Percentiles rank a stretch among this genome's conserved stretches.
Evolutionary conservation across 192 early-diverging fungal species (phyloP).

Genomic region (Coemansia sp.): DNA sequence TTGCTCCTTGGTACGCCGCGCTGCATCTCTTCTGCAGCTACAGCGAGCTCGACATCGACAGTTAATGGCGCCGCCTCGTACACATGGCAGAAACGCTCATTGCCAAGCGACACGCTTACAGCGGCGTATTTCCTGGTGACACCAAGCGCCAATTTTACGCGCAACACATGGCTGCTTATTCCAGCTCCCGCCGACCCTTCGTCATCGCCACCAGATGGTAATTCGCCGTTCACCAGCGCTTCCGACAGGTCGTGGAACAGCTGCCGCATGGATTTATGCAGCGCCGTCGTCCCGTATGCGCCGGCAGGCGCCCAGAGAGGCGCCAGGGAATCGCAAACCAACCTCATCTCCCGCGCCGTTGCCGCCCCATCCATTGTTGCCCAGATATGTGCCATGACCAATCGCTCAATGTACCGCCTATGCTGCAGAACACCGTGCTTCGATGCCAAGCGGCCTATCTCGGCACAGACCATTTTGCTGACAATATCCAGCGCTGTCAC

Average conservation of each 20-base stretch:
- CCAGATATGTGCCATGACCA: constrained; percentile 21
- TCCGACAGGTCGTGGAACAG: constrained; percentile 10
- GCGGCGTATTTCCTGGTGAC: constrained; percentile 9
- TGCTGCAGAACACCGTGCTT: constrained; percentile 12
- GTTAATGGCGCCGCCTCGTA: constrained; percentile 20
- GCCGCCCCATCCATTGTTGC: constrained; percentile 13
- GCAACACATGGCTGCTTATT: neutral
- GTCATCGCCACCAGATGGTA: neutral
- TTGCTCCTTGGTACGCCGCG: neutral
- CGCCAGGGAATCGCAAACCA: constrained; percentile 13
- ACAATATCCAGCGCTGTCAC: constrained; percentile 9
- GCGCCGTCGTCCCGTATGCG: neutral
- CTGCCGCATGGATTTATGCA: constrained; percentile 15
- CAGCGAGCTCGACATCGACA: constrained; percentile 17
- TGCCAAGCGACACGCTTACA: constrained; percentile 15
- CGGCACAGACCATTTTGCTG: neutral
- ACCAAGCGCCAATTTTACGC: neutral
- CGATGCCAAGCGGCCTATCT: neutral
- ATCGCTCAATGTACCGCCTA: constrained; percentile 11
- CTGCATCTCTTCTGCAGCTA: neutral
- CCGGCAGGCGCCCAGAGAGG: constrained; percentile 8
- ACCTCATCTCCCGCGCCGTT: constrained; percentile 7
- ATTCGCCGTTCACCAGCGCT: neutral
- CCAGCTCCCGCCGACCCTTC: neutral
- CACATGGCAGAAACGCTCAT: constrained; percentile 19